Conservation (phyloP, 352 stramenopile species). For the Phytophthora chlamydospora region DNA sequence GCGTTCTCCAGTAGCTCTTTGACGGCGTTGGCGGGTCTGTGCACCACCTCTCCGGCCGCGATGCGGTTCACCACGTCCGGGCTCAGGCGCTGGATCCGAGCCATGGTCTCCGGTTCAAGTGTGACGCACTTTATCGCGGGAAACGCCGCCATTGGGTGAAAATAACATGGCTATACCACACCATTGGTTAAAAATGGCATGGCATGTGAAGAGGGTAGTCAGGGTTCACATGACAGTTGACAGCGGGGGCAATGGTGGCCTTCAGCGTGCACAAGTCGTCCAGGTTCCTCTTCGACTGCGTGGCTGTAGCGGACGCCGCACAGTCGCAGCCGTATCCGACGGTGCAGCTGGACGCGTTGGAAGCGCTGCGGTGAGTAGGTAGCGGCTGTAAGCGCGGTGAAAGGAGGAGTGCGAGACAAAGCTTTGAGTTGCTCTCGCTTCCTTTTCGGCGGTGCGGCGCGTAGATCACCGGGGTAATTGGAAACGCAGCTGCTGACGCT, state of each 20-base stretch:
- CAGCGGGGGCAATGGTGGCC: conserved; percentile 38
- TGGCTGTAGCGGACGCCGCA: conserved; percentile 18
- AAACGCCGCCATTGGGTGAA: conserved; percentile 43
- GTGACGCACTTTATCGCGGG: conserved; percentile 55
- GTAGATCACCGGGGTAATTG: neutral
- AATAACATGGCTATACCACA: neutral
- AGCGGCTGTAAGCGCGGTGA: neutral
- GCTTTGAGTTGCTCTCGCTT: conserved; percentile 5
- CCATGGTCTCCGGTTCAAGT: conserved; percentile 15
- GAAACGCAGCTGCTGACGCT: neutral
- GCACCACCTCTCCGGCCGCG: conserved; percentile 95
- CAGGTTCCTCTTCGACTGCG: conserved; percentile 72
- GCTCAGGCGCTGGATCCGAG: conserved; percentile 88
- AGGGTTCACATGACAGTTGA: neutral
- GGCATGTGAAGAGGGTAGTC: neutral
- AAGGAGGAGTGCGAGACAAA: neutral
- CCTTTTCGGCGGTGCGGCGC: conserved; percentile 14
- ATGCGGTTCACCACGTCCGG: conserved; percentile 96
- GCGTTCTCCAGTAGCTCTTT: conserved; percentile 99
- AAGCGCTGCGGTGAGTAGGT: conserved; percentile 49
- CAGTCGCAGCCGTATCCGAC: conserved; percentile 27
- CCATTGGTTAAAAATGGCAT: no score
- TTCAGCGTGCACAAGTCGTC: conserved; percentile 74
- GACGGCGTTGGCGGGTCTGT: conserved; percentile 93
- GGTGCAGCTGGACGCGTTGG: conserved; percentile 46